These are phyloP conservation scores for Pestalotiopsis sp. DNA, from an alignment of 2,329 filamentous ascomycete genomes.

Conservation along the genomic window DNA sequence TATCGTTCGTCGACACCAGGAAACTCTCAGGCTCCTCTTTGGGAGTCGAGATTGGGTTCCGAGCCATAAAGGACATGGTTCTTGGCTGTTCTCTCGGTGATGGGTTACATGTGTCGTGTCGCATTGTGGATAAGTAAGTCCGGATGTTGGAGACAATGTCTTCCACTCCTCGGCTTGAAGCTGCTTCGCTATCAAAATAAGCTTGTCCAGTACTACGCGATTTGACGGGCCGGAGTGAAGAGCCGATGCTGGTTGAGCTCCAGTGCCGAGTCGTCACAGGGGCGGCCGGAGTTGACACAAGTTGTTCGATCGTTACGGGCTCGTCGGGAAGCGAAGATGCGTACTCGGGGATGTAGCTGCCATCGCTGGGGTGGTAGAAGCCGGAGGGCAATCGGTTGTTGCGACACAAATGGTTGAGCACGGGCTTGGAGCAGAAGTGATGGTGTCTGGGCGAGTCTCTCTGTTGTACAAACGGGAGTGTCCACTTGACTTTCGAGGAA, in stretches of 20 bases:
- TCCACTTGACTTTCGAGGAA: constrained; percentile 1
- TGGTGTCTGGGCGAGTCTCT: background rate
- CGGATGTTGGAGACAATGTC: constrained; percentile 27
- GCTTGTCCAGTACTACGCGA: background rate
- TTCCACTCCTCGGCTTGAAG: constrained; percentile 17
- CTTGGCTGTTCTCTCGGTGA: background rate
- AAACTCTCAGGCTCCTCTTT: constrained; percentile 15
- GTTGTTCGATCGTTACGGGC: background rate
- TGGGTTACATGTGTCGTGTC: constrained; percentile 18
- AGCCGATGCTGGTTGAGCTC: constrained; percentile 9
- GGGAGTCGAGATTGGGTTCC: background rate
- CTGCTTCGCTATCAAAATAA: background rate
- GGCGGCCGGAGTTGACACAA: constrained; percentile 4
- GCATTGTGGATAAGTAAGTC: constrained; percentile 26
- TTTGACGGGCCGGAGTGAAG: background rate
- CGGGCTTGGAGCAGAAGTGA: constrained; percentile 3
- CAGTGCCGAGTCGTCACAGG: constrained; percentile 9
- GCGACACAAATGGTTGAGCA: background rate
- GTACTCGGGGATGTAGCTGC: background rate
- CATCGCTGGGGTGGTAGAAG: background rate
- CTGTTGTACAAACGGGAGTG: background rate
- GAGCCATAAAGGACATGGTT: background rate
- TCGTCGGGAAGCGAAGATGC: background rate
- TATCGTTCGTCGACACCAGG: constrained; percentile 28
- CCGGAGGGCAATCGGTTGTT: background rate